Conservation (phyloP, 805 yeast species). For the Metschnikowia arizonensis region DNA sequence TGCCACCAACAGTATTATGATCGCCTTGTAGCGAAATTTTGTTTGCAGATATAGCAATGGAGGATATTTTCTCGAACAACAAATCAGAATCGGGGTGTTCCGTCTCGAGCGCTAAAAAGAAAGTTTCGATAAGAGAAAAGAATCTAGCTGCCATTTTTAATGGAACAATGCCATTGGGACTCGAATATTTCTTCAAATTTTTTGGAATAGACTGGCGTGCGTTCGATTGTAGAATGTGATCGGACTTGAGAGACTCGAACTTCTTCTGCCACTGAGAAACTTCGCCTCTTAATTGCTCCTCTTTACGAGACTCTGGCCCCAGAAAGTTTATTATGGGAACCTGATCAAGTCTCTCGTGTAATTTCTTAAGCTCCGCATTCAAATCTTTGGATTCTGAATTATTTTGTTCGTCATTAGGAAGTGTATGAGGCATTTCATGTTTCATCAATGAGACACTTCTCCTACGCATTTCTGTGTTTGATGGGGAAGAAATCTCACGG, state of each 20-base stretch:
- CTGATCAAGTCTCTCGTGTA: slow-evolving; percentile 28
- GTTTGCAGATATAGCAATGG: slow-evolving; percentile 45
- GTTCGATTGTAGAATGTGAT: slow-evolving; percentile 21
- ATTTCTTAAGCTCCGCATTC: slow-evolving; percentile 21
- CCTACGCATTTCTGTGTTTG: neutral
- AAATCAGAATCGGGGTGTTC: slow-evolving; percentile 29
- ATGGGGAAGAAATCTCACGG: neutral
- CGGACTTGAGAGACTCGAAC: slow-evolving; percentile 46
- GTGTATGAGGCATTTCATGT: neutral
- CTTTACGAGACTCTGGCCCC: slow-evolving; percentile 7
- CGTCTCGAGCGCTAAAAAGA: slow-evolving; percentile 33
- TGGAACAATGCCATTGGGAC: slow-evolving; percentile 46
- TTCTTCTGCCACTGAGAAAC: slow-evolving; percentile 48
- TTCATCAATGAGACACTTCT: neutral
- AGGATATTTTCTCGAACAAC: slow-evolving; percentile 50
- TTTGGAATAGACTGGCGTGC: slow-evolving; percentile 19
- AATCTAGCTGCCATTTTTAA: slow-evolving; percentile 41
- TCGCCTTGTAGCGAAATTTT: slow-evolving; percentile 35
- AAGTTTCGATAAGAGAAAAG: slow-evolving; percentile 46
- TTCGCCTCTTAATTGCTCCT: slow-evolving; percentile 24
- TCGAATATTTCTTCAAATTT: slow-evolving; percentile 27
- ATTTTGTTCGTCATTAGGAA: neutral
- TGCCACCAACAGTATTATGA: slow-evolving; percentile 13
- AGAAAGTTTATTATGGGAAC: slow-evolving; percentile 19
- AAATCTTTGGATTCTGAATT: neutral